Evolutionary conservation across 768 basidiomycete species (phyloP), one percentile per base, ranked within the genome.

Genomic region (Rubroboletus satanas): DNA sequence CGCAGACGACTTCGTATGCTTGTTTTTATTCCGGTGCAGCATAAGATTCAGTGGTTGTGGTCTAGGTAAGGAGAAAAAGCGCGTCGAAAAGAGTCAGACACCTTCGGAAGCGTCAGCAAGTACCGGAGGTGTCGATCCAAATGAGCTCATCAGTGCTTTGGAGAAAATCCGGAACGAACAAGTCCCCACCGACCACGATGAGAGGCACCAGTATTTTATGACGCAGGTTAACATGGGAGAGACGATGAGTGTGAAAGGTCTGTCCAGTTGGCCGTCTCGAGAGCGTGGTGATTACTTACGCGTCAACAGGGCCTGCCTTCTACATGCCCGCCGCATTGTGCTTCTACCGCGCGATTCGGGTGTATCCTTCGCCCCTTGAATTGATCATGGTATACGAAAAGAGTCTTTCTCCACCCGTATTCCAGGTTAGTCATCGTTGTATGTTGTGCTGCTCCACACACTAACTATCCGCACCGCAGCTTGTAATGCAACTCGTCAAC

Each of bases 331-430:
- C 95, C 18, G 95, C 97, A 39, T 72, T 91, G 67, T 83, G 85
- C 39, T 98, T 98, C 82, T 99, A 86, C 81, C 83, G 93, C 47
- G 95, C 93, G 1, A 84, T 98, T 55, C 80, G 88, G 51, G 93
- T 97, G 35, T 99, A 99, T 75, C 97, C 97, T 47, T 84, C 90
- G 31, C 93, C 95, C 0, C 84, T 93, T 32, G 97, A 98, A 72
- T 83, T 98, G 62, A 88, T 99, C 64, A 83, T 88, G 71, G 95
- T 98, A 58, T 96, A 97, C 66, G 86, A 98, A 74, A 88, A 89
- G 73, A 94, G 93, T 33, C 84, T 96, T 31, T 89, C 92, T 3
- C 80, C 82, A 28, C 79, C 84, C 36, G 77, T 93, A 46, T 92
- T 93, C 75, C 88, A 91, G 75, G 87, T 87, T 52, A 32, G 74